Conservation (phyloP, 2,329 filamentous ascomycete species). For the Chaetomium olivaceum region DNA sequence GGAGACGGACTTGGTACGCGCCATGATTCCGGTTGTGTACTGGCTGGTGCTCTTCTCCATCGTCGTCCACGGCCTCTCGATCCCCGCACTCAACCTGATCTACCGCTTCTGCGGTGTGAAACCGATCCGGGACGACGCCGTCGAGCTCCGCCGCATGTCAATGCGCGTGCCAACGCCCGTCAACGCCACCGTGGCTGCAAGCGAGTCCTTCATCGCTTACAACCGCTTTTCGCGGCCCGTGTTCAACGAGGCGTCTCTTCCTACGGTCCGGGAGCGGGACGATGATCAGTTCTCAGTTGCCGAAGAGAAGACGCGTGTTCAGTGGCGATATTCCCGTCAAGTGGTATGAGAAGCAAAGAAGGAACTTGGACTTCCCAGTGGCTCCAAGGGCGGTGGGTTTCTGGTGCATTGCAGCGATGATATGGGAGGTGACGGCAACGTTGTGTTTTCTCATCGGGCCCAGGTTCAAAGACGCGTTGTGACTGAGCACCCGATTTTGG, state of each 20-base stretch:
- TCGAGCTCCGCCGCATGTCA: constrained; percentile 43
- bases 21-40: constrained; percentile 44
- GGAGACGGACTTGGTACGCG: constrained; percentile 41
- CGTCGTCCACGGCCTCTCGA: constrained; percentile 50
- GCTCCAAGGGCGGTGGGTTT: too few relatives aligned
- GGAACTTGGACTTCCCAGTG: too few relatives aligned
- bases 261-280: not conserved
- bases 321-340: not conserved
- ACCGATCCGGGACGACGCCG: constrained; percentile 47
- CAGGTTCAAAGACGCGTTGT: too few relatives aligned
- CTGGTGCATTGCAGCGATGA: too few relatives aligned
- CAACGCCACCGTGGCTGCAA: constrained; percentile 44
- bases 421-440: too few relatives aligned
- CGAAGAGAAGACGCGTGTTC: not conserved
- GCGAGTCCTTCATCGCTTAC: constrained; percentile 46
- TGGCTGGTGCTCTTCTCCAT: constrained; percentile 47
- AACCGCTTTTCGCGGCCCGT: constrained; percentile 50
- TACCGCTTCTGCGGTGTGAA: constrained; percentile 44
- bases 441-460: too few relatives aligned
- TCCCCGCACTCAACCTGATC: constrained; percentile 44
- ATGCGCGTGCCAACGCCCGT: constrained; percentile 41
- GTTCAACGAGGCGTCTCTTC: constrained; percentile 23
- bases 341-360: too few relatives aligned
- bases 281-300: not conserved
- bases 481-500: too few relatives aligned